Conservation (phyloP, 139 green algal genomes). For the Desmodesmus armatus region DNA sequence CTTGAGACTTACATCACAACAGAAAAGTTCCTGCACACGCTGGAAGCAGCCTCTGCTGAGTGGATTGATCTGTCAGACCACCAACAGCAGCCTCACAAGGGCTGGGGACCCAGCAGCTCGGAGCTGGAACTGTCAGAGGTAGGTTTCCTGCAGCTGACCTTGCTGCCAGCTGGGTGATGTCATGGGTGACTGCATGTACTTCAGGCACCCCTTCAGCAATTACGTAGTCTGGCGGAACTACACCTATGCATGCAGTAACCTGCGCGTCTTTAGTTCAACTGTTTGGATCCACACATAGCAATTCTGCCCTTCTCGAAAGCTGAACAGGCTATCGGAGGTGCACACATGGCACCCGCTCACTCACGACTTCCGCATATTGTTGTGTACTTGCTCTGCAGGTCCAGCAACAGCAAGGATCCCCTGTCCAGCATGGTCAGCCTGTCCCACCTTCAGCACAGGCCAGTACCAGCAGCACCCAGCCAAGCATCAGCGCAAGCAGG, state of each 20-base stretch:
- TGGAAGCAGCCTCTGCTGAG: slow-evolving; percentile 25
- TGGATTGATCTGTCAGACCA: slow-evolving; percentile 45
- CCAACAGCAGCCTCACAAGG: not conserved
- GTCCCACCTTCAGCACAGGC: not conserved
- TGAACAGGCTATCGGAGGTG: too few relatives aligned
- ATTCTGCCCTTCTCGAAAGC: too few relatives aligned
- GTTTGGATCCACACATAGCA: too few relatives aligned
- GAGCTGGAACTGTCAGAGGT: not conserved
- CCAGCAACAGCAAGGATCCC: not conserved
- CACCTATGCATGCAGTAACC: too few relatives aligned
- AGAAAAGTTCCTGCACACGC: slow-evolving; percentile 45
- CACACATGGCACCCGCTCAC: too few relatives aligned
- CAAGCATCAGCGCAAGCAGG: not conserved
- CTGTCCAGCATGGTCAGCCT: not conserved
- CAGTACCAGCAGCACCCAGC: not conserved
- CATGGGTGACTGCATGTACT: not conserved
- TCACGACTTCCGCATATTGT: too few relatives aligned
- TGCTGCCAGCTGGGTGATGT: not conserved
- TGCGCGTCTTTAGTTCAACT: too few relatives aligned
- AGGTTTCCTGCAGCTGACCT: not conserved
- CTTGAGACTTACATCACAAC: slow-evolving; percentile 36
- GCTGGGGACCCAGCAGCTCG: not conserved
- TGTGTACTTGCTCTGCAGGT: too few relatives aligned
- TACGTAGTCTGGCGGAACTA: too few relatives aligned
- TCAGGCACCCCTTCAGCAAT: too few relatives aligned